phyloP scores from a whole-genome alignment of 768 basidiomycete species.

The Suillus americanus region DNA sequence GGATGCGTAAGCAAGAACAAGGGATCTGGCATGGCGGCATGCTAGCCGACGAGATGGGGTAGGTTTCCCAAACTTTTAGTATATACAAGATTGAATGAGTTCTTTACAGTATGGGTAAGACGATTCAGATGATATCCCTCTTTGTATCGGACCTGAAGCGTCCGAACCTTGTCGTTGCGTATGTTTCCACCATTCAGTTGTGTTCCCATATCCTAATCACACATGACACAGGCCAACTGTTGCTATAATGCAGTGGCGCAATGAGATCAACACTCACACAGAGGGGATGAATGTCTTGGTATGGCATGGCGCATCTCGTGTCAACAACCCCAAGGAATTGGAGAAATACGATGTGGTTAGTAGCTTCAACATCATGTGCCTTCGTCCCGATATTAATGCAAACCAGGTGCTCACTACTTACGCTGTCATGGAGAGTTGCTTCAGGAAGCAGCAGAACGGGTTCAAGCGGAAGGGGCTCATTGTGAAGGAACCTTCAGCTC shows the following conservation, averaged over 20 bases:
- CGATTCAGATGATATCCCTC: constrained; percentile 93
- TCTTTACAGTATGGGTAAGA: constrained; percentile 78
- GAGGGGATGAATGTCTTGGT: constrained; percentile 81
- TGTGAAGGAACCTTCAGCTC: constrained; percentile 82
- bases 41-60: constrained; percentile 95
- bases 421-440: constrained; percentile 86
- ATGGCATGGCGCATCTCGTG: constrained; percentile 87
- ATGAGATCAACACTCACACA: constrained; percentile 88
- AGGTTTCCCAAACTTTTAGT: constrained; percentile 27
- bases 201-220: constrained; percentile 2
- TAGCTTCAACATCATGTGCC: constrained; percentile 2
- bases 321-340: constrained; percentile 64
- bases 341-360: constrained; percentile 86
- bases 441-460: constrained; percentile 89
- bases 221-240: constrained; percentile 41
- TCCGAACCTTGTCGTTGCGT: constrained; percentile 94
- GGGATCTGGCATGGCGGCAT: constrained; percentile 89
- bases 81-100: constrained; percentile 10
- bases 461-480: constrained; percentile 85
- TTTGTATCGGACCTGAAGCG: constrained; percentile 74
- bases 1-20: constrained; percentile 95
- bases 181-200: constrained; percentile 27
- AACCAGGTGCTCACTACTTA: constrained; percentile 79
- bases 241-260: constrained; percentile 81
- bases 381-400: constrained; percentile 9